Percentiles rank a stretch among this genome's conserved stretches.
Evolutionary conservation across 2,329 filamentous ascomycete genomes (phyloP).

Genomic region (Dryadomyces sulphureus): DNA sequence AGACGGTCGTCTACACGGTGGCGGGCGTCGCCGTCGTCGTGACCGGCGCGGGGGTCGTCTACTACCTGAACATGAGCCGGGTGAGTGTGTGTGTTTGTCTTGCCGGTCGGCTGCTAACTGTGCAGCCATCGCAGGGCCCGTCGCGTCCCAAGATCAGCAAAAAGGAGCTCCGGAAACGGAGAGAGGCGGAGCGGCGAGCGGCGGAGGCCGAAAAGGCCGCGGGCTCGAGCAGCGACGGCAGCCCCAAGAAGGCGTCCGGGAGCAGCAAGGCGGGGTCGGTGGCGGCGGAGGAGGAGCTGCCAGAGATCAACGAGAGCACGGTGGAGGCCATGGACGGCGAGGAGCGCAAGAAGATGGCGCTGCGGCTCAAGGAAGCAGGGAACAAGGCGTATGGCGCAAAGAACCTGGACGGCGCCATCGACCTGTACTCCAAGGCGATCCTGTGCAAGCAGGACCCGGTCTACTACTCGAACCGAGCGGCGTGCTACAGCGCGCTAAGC

Average conservation of each 20-base stretch:
- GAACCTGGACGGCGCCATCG: conserved; percentile 86
- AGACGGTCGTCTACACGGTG: conserved; percentile 89
- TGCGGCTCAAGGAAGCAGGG: conserved; percentile 84
- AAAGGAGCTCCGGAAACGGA: conserved; percentile 79
- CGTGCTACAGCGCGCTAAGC: conserved; percentile 86
- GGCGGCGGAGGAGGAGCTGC: conserved; percentile 47
- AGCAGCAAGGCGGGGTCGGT: too few relatives aligned
- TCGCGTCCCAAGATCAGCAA: conserved; percentile 60
- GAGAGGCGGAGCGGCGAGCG: conserved; percentile 51
- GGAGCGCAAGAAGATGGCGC: conserved; percentile 74
- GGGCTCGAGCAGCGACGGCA: conserved; percentile 13
- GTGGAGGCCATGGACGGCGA: conserved; percentile 38
- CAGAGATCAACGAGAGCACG: conserved; percentile 47
- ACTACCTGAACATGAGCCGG: conserved; percentile 59
- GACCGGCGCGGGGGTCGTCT: conserved; percentile 80
- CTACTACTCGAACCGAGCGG: conserved; percentile 97
- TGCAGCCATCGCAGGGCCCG: neutral
- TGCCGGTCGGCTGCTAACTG: neutral
- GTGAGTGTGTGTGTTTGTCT: conserved; percentile 23
- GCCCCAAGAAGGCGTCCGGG: conserved; percentile 24
- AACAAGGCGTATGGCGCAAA: conserved; percentile 95
- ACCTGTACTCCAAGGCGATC: conserved; percentile 89
- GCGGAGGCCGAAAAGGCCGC: conserved; percentile 40
- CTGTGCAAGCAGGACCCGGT: conserved; percentile 94
- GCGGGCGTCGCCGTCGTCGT: conserved; percentile 87